phyloP scores from a whole-genome alignment of 2,329 filamentous ascomycete genomes.

The Trichoderma koningii region DNA sequence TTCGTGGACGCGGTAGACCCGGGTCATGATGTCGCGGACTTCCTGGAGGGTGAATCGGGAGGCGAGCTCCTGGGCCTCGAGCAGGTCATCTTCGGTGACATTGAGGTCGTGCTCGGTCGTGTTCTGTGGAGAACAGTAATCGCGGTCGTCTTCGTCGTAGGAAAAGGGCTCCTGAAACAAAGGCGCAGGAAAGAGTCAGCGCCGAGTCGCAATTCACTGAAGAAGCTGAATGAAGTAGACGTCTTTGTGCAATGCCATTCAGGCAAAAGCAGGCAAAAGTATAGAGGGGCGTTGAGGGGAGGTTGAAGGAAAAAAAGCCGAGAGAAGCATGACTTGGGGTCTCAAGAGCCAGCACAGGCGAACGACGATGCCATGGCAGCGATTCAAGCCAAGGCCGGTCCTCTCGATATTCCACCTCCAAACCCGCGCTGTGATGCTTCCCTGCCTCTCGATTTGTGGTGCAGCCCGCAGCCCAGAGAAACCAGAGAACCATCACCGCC shows the following conservation, averaged over 20 bases:
- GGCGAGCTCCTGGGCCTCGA: conserved; percentile 49
- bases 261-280: background rate
- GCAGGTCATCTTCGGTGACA: conserved; percentile 50
- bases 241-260: background rate
- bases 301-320: background rate
- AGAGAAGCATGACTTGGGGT: background rate
- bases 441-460: background rate
- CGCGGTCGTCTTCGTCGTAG: conserved; percentile 44
- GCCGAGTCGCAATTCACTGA: background rate
- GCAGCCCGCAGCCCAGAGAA: too few species aligned
- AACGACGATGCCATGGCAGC: background rate
- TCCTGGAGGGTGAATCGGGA: conserved; percentile 47
- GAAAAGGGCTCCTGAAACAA: conserved; percentile 40
- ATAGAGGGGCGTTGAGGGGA: background rate
- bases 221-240: background rate
- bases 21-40: conserved; percentile 47
- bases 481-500: background rate
- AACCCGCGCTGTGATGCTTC: background rate
- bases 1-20: conserved; percentile 46
- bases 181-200: conserved; percentile 17
- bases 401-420: background rate
- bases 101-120: conserved; percentile 45
- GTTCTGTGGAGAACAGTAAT: conserved; percentile 35
- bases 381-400: background rate
- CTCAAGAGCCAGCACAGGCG: background rate